A percentile compares a stretch with the other conserved stretches of the same genome.
Conservation (phyloP, 1,284 basidiomycete species). For the Papiliotrema laurentii region DNA sequence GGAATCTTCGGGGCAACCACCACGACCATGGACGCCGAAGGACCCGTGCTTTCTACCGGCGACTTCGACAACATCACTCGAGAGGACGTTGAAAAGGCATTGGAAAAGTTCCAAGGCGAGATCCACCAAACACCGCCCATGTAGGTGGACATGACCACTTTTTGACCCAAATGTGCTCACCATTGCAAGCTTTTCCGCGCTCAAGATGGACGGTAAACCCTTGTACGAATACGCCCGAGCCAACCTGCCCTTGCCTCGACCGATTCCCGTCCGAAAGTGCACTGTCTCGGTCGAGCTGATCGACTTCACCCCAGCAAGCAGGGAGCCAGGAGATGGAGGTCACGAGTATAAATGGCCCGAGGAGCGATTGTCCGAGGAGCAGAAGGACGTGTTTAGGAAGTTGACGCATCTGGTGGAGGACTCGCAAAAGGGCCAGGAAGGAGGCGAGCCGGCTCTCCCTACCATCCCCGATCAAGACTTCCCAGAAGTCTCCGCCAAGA, state of each 20-base stretch:
- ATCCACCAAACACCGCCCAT: constrained; percentile 89
- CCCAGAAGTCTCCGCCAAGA: constrained; percentile 47
- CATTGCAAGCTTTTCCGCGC: constrained; percentile 85
- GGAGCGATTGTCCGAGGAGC: constrained; percentile 62
- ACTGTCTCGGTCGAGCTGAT: constrained; percentile 68
- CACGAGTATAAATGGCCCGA: constrained; percentile 67
- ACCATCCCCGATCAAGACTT: constrained; percentile 32
- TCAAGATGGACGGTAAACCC: constrained; percentile 97
- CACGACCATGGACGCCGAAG: constrained; percentile 89
- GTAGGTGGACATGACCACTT: constrained; percentile 54
- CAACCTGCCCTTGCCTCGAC: constrained; percentile 82
- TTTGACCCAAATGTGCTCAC: neutral
- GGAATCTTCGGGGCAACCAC: constrained; percentile 92
- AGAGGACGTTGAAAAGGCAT: constrained; percentile 64
- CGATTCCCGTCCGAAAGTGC: constrained; percentile 82
- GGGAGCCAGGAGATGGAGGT: constrained; percentile 40
- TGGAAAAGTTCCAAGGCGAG: constrained; percentile 77
- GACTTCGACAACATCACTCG: constrained; percentile 80
- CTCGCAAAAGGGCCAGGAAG: constrained; percentile 41
- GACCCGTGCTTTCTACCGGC: constrained; percentile 66
- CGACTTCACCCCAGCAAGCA: constrained; percentile 46
- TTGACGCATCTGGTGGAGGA: constrained; percentile 52
- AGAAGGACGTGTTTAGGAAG: constrained; percentile 64
- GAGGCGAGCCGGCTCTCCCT: constrained; percentile 22
- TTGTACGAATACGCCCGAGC: constrained; percentile 94